These are phyloP conservation scores for Stachybotrys elegans DNA, from an alignment of 2,329 filamentous ascomycete genomes.

Conservation along the genomic window DNA sequence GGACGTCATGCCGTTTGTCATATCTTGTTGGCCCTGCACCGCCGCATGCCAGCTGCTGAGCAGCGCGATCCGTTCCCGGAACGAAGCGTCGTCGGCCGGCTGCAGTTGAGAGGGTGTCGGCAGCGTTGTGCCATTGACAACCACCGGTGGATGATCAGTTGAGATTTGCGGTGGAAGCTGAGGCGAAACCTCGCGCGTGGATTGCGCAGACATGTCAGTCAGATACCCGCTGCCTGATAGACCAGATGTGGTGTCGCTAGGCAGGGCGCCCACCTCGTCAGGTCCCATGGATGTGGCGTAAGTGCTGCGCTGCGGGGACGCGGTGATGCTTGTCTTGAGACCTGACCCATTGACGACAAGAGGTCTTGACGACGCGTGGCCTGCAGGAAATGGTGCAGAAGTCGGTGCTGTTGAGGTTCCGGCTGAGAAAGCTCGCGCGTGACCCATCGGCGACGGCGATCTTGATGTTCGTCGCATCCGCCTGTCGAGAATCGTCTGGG, in stretches of 20 bases:
- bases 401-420: slow-evolving; percentile 32
- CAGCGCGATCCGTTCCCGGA: slow-evolving; percentile 35
- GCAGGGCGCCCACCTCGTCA: too few relatives aligned
- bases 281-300: too few relatives aligned
- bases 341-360: slow-evolving; percentile 49
- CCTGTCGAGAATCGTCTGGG: slow-evolving; percentile 48
- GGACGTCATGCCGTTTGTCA: slow-evolving; percentile 19
- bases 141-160: slow-evolving; percentile 22
- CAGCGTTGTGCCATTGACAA: slow-evolving; percentile 29
- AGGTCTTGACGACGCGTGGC: slow-evolving; percentile 34
- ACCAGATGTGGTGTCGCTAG: slow-evolving; percentile 19
- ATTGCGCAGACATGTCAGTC: slow-evolving; percentile 7
- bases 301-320: slow-evolving; percentile 11
- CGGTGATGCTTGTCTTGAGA: slow-evolving; percentile 26
- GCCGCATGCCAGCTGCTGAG: slow-evolving; percentile 29
- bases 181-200: slow-evolving; percentile 8
- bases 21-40: slow-evolving; percentile 23
- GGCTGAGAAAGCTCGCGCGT: slow-evolving; percentile 38
- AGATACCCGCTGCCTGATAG: slow-evolving; percentile 10
- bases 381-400: slow-evolving; percentile 30
- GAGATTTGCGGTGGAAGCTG: slow-evolving; percentile 10
- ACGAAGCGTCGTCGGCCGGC: slow-evolving; percentile 32
- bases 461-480: slow-evolving; percentile 48
- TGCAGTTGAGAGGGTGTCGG: slow-evolving; percentile 6
- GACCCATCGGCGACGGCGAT: slow-evolving; percentile 52